These are phyloP conservation scores for Lasiodiplodia citricola DNA, from an alignment of 2,329 filamentous ascomycete species.

Conservation along the genomic window DNA sequence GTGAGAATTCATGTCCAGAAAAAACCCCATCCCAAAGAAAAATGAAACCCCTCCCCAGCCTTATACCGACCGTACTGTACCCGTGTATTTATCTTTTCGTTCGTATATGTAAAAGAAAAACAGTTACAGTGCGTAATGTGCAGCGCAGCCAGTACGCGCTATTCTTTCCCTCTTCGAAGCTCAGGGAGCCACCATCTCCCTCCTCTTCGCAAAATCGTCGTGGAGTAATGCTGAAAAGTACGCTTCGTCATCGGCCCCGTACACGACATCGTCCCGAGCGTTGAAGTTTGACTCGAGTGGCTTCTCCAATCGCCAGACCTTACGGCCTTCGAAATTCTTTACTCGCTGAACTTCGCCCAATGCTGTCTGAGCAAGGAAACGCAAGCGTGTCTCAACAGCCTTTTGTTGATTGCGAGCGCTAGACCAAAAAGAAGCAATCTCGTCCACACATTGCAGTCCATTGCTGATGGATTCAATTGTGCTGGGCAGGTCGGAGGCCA, in stretches of 20 bases:
- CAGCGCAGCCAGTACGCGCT: slow-evolving; percentile 15
- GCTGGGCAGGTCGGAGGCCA: slow-evolving; percentile 55
- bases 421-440: slow-evolving; percentile 65
- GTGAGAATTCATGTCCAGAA: slow-evolving; percentile 1
- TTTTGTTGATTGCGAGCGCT: slow-evolving; percentile 59
- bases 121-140: neutral
- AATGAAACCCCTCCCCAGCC: neutral
- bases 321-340: neutral
- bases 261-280: slow-evolving; percentile 49
- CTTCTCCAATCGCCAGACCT: slow-evolving; percentile 21
- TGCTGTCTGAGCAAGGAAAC: slow-evolving; percentile 50
- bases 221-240: slow-evolving; percentile 10
- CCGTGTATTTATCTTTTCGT: slow-evolving; percentile 13
- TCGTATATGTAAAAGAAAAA: neutral
- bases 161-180: neutral
- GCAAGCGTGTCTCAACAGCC: slow-evolving; percentile 55
- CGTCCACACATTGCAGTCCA: slow-evolving; percentile 60
- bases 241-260: slow-evolving; percentile 36
- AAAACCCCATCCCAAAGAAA: neutral
- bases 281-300: slow-evolving; percentile 11
- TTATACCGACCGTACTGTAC: slow-evolving; percentile 2
- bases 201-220: neutral
- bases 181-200: slow-evolving; percentile 12
- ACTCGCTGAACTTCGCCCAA: neutral
- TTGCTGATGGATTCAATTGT: slow-evolving; percentile 61